Evolutionary conservation across 176 grass and related monocot genomes (phyloP).

Genomic region (Aegilops sharonensis): DNA sequence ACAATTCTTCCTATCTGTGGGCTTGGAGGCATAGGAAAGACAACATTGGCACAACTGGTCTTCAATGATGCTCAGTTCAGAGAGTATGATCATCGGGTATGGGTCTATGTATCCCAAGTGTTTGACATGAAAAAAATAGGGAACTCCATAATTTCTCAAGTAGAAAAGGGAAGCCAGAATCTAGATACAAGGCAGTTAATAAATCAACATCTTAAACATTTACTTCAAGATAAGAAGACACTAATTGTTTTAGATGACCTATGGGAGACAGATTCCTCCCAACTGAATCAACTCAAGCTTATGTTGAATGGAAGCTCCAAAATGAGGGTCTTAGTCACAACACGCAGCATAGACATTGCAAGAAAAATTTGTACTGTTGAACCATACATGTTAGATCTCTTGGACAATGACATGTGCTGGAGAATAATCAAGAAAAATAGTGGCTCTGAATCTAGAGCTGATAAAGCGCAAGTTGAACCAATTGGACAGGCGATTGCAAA

Average conservation of each 20-base stretch:
- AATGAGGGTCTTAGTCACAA: not conserved
- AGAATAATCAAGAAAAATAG: not conserved
- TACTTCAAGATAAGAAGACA: not conserved
- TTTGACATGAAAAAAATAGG: slow-evolving; percentile 28
- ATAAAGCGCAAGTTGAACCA: not conserved
- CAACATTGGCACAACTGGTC: slow-evolving; percentile 11
- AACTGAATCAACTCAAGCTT: not conserved
- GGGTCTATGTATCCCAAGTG: slow-evolving; percentile 5
- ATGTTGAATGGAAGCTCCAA: not conserved
- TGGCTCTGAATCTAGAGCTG: not conserved
- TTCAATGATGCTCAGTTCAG: slow-evolving; percentile 8
- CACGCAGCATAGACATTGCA: not conserved
- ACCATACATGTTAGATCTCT: not conserved
- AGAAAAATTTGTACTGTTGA: not conserved
- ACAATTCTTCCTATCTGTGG: not conserved
- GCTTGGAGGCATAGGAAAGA: slow-evolving; percentile 25
- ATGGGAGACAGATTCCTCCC: not conserved
- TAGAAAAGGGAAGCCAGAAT: not conserved
- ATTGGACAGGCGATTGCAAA: not conserved
- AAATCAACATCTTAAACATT: not conserved
- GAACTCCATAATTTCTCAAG: not conserved
- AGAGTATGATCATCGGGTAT: not conserved
- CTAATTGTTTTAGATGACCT: not conserved
- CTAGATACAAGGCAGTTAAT: not conserved
- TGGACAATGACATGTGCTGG: not conserved